phyloP scores from a whole-genome alignment of 768 basidiomycete species.

The Nevesoporus exiguus region DNA sequence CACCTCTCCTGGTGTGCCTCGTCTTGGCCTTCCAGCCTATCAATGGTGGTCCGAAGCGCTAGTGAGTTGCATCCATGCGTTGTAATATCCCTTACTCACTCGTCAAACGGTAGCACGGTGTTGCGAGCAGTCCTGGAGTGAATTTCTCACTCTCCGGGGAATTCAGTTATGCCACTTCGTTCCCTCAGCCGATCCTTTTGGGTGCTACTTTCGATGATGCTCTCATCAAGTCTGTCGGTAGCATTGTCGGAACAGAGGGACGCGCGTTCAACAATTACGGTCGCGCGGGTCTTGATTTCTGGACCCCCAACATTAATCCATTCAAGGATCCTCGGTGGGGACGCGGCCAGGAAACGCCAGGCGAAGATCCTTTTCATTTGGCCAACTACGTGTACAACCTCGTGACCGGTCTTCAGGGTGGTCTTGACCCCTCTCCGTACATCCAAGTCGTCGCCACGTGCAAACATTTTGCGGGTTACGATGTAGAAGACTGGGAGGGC shows the following conservation, averaged over 20 bases:
- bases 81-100: not conserved
- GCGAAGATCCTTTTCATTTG: constrained; percentile 55
- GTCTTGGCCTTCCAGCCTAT: constrained; percentile 54
- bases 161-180: constrained; percentile 57
- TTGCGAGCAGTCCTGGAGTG: constrained; percentile 51
- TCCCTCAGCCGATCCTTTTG: constrained; percentile 54
- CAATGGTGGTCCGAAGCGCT: constrained; percentile 62
- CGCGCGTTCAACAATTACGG: constrained; percentile 56
- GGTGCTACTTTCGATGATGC: constrained; percentile 54
- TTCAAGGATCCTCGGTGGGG: constrained; percentile 67
- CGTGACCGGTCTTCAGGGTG: constrained; percentile 54
- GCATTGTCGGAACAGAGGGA: constrained; percentile 53
- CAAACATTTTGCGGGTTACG: constrained; percentile 61
- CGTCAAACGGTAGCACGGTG: constrained; percentile 44
- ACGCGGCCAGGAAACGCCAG: constrained; percentile 58
- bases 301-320: constrained; percentile 50
- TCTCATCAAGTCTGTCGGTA: constrained; percentile 47
- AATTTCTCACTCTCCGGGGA: constrained; percentile 46
- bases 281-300: constrained; percentile 52
- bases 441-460: constrained; percentile 55
- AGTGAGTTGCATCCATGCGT: constrained; percentile 30
- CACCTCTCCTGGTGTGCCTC: constrained; percentile 42
- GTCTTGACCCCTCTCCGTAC: constrained; percentile 48
- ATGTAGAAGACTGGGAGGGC: constrained; percentile 55
- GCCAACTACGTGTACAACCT: constrained; percentile 52